Evolutionary conservation across 1,284 basidiomycete species (phyloP).

Genomic region (Sporisorium scitamineum): DNA sequence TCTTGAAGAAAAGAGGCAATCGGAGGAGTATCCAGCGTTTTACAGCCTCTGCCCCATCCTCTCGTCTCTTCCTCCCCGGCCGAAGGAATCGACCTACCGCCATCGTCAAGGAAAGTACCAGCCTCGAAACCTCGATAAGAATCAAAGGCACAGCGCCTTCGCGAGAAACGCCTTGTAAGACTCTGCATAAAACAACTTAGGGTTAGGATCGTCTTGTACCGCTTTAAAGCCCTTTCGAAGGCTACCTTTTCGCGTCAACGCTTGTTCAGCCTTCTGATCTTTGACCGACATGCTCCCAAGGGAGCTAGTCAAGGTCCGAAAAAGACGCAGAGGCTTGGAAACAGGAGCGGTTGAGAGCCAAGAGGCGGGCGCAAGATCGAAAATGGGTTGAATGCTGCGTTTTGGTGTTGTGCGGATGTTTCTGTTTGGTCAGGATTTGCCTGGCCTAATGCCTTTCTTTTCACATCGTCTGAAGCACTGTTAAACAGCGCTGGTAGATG

Average conservation of each 20-base stretch:
- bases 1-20: no score
- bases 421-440: background rate
- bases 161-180: background rate
- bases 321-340: background rate
- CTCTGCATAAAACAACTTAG: slow-evolving; percentile 47
- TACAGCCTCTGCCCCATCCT: no score
- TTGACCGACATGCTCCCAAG: slow-evolving; percentile 4
- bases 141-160: background rate
- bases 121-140: no score
- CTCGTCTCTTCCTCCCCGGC: no score
- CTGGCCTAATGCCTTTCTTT: background rate
- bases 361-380: slow-evolving; percentile 52
- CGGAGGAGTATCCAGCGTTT: no score
- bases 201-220: slow-evolving; percentile 59
- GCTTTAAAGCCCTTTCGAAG: slow-evolving; percentile 27
- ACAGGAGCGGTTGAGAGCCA: background rate
- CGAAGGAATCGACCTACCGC: no score
- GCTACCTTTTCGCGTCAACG: slow-evolving; percentile 9
- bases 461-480: background rate
- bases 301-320: slow-evolving; percentile 4
- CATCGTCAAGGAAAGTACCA: no score
- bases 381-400: slow-evolving; percentile 36
- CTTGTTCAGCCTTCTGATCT: background rate
- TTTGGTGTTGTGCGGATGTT: background rate
- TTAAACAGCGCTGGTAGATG: slow-evolving; percentile 1